Base-by-base conservation (phyloP, 495 filamentous ascomycete genomes). In the Ramalina peruviana region DNA sequence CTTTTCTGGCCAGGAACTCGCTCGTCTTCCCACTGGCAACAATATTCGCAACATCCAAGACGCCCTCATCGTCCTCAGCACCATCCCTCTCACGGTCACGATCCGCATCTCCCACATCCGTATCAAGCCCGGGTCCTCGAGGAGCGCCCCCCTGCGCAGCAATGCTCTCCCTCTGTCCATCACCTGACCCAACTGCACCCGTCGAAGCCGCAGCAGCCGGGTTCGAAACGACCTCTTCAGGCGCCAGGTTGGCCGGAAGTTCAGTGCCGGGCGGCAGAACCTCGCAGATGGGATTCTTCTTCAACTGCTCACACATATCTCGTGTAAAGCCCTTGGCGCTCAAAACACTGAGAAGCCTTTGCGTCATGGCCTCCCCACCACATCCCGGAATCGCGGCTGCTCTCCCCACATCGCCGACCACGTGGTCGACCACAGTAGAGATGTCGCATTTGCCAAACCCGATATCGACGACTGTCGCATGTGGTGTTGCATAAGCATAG, bases 231-330 rank as follows among this genome's bases (percentile, higher is more conserved):
- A 67, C 62, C 50, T 78, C 68, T 56, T 71, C 60, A 7, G 66
- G 62, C 23, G 62, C 65, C n/a, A 62, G 66, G 56, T 76, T 53
- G 45, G 76, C 67, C 37, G 79, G 74, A 50, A 83, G 41, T 50
- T 80, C 64, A 46, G 72, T 68, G 20, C 80, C 83, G 4, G 78
- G 74, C 1, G 84, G 80, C 12, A 98, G 69, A 44, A 97, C 80
- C 63, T 98, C 92, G 57, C 88, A 90, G 43, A 97, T 85, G 19
- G 78, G 68, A 54, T 80, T 94, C 58, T 78, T 81, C 72, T 98
- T 98, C 48, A 98, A 65, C 65, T 95, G 86, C 70, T 98, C 93
- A 42, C 87, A 92, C 84, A 96, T 93, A 40, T 94, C 86, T 21
- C 80, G 65, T 6, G 78, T 81, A 55, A 92, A 90, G 1, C 76